Evolutionary conservation across 2,329 filamentous ascomycete species (phyloP).

Genomic region (Huntiella bhutanensis): DNA sequence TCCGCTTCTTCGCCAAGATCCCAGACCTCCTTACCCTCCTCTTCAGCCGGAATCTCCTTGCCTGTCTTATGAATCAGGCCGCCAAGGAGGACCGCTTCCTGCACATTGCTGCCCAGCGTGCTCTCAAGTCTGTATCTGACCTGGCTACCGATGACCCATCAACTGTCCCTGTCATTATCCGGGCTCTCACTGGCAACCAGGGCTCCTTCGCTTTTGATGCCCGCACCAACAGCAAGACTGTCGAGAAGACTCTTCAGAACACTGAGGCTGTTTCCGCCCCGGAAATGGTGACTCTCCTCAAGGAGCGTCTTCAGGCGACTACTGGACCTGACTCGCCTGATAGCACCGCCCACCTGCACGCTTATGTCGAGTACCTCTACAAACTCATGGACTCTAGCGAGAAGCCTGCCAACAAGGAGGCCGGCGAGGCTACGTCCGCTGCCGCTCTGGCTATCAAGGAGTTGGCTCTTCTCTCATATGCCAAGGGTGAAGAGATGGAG

Average conservation of each 20-base stretch:
- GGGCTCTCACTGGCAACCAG: slow-evolving; percentile 47
- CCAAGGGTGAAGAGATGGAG: slow-evolving; percentile 23
- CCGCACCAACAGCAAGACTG: slow-evolving; percentile 65
- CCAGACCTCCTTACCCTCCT: slow-evolving; percentile 32
- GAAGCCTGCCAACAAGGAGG: slow-evolving; percentile 17
- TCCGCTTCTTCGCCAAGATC: slow-evolving; percentile 34
- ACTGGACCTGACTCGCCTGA: slow-evolving; percentile 7
- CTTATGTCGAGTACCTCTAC: slow-evolving; percentile 35
- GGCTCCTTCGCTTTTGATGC: slow-evolving; percentile 70
- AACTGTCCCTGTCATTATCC: slow-evolving; percentile 41
- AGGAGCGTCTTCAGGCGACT: slow-evolving; percentile 21
- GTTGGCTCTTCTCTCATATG: slow-evolving; percentile 37
- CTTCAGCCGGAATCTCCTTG: slow-evolving; percentile 70
- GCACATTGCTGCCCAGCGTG: slow-evolving; percentile 58
- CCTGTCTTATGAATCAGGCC: slow-evolving; percentile 67
- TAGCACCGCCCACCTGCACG: slow-evolving; percentile 20
- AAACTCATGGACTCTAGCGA: slow-evolving; percentile 26
- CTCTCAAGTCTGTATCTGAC: slow-evolving; percentile 50
- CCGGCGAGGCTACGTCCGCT: slow-evolving; percentile 16
- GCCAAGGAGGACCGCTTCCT: slow-evolving; percentile 60
- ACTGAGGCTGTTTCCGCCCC: slow-evolving; percentile 38
- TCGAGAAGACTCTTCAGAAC: slow-evolving; percentile 52
- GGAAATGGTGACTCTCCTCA: slow-evolving; percentile 28
- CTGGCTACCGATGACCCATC: slow-evolving; percentile 42
- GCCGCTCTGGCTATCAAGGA: slow-evolving; percentile 28